Percentiles rank a stretch among this genome's conserved stretches.
Conservation (phyloP, 306 rosid species). For the Corylus americana region DNA sequence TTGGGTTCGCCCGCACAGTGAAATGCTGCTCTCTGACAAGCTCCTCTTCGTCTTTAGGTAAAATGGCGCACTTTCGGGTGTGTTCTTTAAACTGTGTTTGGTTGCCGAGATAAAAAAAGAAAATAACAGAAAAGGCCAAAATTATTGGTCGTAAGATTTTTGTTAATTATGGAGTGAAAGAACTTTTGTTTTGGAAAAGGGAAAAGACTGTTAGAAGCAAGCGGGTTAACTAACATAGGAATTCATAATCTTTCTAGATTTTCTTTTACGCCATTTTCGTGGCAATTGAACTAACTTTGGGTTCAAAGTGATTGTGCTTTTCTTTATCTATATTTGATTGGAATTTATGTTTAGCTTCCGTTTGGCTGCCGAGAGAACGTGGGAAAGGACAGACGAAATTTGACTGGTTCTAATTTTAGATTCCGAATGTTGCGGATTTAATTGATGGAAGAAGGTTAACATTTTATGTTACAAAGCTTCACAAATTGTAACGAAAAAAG, state of each 20-base stretch:
- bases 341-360: not conserved
- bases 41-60: conserved; percentile 31
- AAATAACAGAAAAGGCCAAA: not conserved
- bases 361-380: not conserved
- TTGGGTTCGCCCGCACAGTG: conserved; percentile 17
- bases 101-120: conserved; percentile 5
- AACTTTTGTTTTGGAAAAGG: not conserved
- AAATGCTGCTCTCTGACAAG: conserved; percentile 38
- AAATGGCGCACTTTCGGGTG: not conserved
- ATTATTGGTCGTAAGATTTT: not conserved
- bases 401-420: not conserved
- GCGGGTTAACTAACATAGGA: not conserved
- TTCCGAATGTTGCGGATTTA: not conserved
- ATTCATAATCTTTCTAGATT: not conserved
- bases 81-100: conserved; percentile 9
- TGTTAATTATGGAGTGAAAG: no score
- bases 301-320: not conserved
- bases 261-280: not conserved
- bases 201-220: not conserved
- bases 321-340: not conserved
- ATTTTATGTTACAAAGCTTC: not conserved
- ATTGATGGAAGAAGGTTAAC: not conserved
- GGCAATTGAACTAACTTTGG: not conserved
- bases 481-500: not conserved
- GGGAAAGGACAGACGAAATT: not conserved